Conservation (phyloP, 2,329 filamentous ascomycete species). For the Plectosphaerella sp. region DNA sequence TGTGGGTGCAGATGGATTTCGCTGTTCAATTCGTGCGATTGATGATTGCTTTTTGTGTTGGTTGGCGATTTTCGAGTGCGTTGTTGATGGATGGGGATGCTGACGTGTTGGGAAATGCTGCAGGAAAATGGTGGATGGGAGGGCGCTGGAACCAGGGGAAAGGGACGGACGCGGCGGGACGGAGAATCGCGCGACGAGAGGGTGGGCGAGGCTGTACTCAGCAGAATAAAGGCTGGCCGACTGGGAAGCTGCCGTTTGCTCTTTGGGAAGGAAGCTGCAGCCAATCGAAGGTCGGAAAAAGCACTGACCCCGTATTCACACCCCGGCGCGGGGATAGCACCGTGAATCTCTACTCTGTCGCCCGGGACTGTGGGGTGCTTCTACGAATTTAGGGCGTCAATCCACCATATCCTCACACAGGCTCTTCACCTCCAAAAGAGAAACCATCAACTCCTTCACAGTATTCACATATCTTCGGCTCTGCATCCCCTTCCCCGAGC, state of each 20-base stretch:
- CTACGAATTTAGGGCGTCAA: background rate
- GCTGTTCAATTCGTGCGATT: background rate
- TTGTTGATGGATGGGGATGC: background rate
- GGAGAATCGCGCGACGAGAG: background rate
- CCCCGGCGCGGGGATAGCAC: background rate
- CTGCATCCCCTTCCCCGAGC: background rate
- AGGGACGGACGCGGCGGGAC: background rate
- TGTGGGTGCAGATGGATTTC: no score
- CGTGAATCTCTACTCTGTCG: background rate
- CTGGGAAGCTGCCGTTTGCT: background rate
- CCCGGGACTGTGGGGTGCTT: background rate
- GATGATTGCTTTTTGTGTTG: background rate
- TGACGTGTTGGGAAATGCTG: background rate
- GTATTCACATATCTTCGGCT: background rate
- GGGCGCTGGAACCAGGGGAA: background rate
- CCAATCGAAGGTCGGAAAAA: background rate
- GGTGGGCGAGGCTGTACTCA: background rate
- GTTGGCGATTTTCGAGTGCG: background rate
- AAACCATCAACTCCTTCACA: background rate
- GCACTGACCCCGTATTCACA: background rate
- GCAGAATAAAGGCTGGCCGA: background rate
- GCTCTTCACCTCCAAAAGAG: background rate
- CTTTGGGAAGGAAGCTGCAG: background rate
- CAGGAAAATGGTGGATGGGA: background rate
- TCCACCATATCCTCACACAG: conserved; percentile 1